Evolutionary conservation across 2,329 filamentous ascomycete species (phyloP).

Genomic region (Xylariaceae sp.): DNA sequence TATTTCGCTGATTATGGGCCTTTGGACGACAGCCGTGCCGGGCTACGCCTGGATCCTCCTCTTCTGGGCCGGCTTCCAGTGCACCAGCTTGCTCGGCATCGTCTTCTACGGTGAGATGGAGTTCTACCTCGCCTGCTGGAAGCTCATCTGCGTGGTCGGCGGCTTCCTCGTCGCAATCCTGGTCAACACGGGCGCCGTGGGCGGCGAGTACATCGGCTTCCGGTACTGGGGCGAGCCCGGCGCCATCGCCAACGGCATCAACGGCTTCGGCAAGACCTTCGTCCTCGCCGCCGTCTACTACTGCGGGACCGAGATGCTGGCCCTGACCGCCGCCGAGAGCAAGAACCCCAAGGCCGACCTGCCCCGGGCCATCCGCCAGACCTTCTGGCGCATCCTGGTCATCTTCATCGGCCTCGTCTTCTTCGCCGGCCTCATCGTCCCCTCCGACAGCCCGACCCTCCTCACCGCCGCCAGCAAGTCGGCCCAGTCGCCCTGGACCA

Average conservation of each 20-base stretch:
- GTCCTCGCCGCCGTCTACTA: slow-evolving; percentile 33
- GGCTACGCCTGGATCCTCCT: slow-evolving; percentile 42
- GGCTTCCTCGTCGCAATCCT: slow-evolving; percentile 30
- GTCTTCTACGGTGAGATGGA: slow-evolving; percentile 29
- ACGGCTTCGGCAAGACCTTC: slow-evolving; percentile 31
- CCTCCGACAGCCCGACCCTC: slow-evolving; percentile 30
- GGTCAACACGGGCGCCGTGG: slow-evolving; percentile 30
- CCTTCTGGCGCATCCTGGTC: slow-evolving; percentile 28
- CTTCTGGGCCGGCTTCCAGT: slow-evolving; percentile 39
- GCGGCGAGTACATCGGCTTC: slow-evolving; percentile 31
- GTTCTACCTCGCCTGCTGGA: slow-evolving; percentile 29
- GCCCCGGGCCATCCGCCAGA: slow-evolving; percentile 26
- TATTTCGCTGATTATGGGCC: slow-evolving; percentile 38
- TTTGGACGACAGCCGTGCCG: slow-evolving; percentile 39
- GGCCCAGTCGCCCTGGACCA: slow-evolving; percentile 27
- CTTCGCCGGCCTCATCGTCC: slow-evolving; percentile 29
- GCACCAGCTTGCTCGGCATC: slow-evolving; percentile 30
- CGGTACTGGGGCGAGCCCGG: slow-evolving; percentile 30
- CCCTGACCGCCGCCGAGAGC: slow-evolving; percentile 30
- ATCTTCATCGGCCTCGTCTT: slow-evolving; percentile 30
- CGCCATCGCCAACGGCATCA: slow-evolving; percentile 29
- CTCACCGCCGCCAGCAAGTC: slow-evolving; percentile 27
- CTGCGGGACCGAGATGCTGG: slow-evolving; percentile 32
- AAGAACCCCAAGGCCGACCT: slow-evolving; percentile 26
- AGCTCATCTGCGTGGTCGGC: slow-evolving; percentile 28